Evolutionary conservation across 768 basidiomycete species (phyloP), one percentile per base, ranked within the genome.

Genomic region (Nidularia pulvinata): DNA sequence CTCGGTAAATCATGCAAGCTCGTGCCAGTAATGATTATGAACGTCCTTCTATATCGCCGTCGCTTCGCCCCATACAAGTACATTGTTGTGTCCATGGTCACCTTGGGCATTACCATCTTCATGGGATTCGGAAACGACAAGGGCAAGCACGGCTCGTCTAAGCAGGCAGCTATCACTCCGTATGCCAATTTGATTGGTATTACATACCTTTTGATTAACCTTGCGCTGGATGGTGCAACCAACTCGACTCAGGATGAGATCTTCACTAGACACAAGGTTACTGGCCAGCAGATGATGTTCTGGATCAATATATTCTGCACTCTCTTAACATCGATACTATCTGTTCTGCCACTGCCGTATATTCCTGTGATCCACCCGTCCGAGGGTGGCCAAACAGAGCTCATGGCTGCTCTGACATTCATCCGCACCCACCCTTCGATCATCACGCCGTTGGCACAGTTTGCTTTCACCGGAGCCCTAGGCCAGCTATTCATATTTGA

Each of bases 261-360:
- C 54, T 98, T 99, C 71, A 76, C 85, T 25, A 76, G 80, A 10
- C 85, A 90, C 72, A 83, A 83, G 45, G 75, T 83, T 4, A 75
- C 76, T 2, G 97, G 97, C 6, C 95, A 97, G 69, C 97, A 99
- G 66, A 98, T 99, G 95, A 98, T 99, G 97, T 88, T 98, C 67
- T 96, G 86, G 85, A 96, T 99, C 71, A 96, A 95, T 66, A 60
- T 90, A 30, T 88, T 95, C 74, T 88, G 89, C 71, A 91, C 94
- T 3, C 56, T 87, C 36, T 67, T 93, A 53, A 87, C 91, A 19
- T 75, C 81, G 1, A 65, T 85, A 9, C 84, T 97, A 30, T 81
- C 87, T 30, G 65, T 89, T 6, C 78, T 93, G 47, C 93, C 88
- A 3, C 76, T 93, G 32, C 93, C 87, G 1, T 81, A 86, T 59